A percentile compares a stretch with the other conserved stretches of the same genome.
Evolutionary conservation across 2,329 filamentous ascomycete genomes (phyloP).

Genomic region (Coniochaeta sp.): DNA sequence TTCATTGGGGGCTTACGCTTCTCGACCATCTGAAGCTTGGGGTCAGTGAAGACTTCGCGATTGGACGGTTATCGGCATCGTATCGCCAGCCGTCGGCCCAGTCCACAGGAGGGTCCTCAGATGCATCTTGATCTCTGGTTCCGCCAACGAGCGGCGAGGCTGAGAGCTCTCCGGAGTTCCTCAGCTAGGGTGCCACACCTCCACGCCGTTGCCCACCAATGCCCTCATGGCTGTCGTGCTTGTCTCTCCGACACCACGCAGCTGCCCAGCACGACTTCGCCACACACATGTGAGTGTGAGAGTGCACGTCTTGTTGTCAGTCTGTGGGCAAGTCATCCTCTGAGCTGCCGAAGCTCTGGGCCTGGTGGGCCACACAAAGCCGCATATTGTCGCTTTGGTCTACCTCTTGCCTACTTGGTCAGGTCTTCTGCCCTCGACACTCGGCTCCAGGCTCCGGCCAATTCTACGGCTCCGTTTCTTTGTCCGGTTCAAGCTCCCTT

Average conservation of each 20-base stretch:
- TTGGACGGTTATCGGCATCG: background rate
- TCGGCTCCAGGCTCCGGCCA: background rate
- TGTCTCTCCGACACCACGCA: background rate
- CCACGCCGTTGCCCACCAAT: background rate
- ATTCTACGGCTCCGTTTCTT: background rate
- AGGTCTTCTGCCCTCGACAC: background rate
- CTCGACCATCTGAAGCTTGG: background rate
- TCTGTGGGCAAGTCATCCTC: too few relatives aligned
- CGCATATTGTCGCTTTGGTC: background rate
- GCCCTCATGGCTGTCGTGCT: background rate
- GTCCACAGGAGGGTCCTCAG: background rate
- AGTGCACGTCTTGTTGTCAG: too few relatives aligned
- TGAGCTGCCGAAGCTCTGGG: too few relatives aligned
- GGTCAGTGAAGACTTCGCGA: background rate
- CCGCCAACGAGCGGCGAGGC: background rate
- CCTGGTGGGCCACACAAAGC: background rate
- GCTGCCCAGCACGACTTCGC: background rate
- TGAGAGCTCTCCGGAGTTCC: background rate
- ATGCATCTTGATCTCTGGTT: background rate
- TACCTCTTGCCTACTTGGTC: background rate
- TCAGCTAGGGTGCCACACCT: conserved; percentile 1
- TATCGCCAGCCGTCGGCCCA: background rate
- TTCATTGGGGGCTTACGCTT: background rate
- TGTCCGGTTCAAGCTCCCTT: background rate
- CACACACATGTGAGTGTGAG: background rate